Percentiles rank a stretch among this genome's conserved stretches.
These are phyloP conservation scores for Pseudopyrenochaeta lycopersici DNA, from an alignment of 2,329 filamentous ascomycete genomes.

Conservation along the genomic window DNA sequence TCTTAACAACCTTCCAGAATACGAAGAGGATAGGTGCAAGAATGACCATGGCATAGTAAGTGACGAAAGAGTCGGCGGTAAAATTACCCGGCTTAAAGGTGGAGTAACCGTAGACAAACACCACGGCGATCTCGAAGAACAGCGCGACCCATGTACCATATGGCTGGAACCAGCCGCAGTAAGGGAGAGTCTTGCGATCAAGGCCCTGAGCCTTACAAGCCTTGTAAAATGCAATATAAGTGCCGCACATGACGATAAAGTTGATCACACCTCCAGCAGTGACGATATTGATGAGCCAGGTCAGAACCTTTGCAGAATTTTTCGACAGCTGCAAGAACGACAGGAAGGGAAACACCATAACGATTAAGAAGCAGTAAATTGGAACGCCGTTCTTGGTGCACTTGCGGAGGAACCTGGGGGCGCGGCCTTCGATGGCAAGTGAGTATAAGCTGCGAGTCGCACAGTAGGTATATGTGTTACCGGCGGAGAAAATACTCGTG, in stretches of 20 bases:
- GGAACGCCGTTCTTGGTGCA: slow-evolving; percentile 73
- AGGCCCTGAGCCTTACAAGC: slow-evolving; percentile 61
- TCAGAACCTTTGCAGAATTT: slow-evolving; percentile 71
- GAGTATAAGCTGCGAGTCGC: slow-evolving; percentile 63
- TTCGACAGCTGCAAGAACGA: slow-evolving; percentile 77
- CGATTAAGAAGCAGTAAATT: slow-evolving; percentile 73
- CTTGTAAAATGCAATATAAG: slow-evolving; percentile 67
- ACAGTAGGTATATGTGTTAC: slow-evolving; percentile 65
- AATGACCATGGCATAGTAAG: slow-evolving; percentile 64
- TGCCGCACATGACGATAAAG: slow-evolving; percentile 62
- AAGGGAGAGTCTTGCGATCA: slow-evolving; percentile 59
- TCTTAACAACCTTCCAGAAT: slow-evolving; percentile 71
- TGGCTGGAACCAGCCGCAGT: slow-evolving; percentile 57
- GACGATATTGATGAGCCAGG: slow-evolving; percentile 76
- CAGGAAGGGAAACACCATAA: slow-evolving; percentile 73
- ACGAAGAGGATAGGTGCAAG: slow-evolving; percentile 63
- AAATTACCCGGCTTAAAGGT: slow-evolving; percentile 60
- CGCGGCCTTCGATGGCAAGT: slow-evolving; percentile 62
- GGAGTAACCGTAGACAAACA: slow-evolving; percentile 64
- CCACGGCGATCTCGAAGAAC: slow-evolving; percentile 58
- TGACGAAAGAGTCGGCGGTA: slow-evolving; percentile 60
- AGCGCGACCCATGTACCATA: slow-evolving; percentile 62
- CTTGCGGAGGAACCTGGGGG: slow-evolving; percentile 64
- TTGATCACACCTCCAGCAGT: slow-evolving; percentile 71
- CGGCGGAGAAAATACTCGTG: slow-evolving; percentile 65